Evolutionary conservation across 352 stramenopile species (phyloP), one percentile per base, ranked within the genome.

Genomic region (Thraustochytrium striatum): DNA sequence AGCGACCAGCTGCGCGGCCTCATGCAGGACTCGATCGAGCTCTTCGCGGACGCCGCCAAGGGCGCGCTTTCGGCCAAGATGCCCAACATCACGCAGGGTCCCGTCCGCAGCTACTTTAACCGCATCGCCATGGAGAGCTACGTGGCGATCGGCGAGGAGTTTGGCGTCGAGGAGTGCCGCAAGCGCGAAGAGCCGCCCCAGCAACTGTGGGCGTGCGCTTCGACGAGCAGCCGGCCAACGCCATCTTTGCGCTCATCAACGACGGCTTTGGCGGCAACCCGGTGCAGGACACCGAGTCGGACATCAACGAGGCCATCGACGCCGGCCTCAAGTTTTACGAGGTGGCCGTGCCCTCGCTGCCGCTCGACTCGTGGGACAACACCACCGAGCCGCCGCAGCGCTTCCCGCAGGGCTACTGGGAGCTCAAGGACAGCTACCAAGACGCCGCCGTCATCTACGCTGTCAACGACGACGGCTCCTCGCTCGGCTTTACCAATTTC

Each of bases 231-330:
- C 13, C 30, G n/a, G 13, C 38, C 1, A 52, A 30, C 33, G 25
- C 21, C 61, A 39, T 57, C 1, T 70, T 52, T 35, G 32, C 38
- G 7, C 43, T 70, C 43, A n/a, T 70, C 61, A 70, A 55, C 1
- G 43, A 52, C 38, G 33, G 38, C 25, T n/a, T 70, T 7, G 61
- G 61, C 43, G 61, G 61, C 28, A 32, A 70, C n/a, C 61, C n/a
- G 21, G 52, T 70, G 11, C 13, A 3, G 9, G 32, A 70, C 61
- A 70, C 25, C 61, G 43, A 35, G 19, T 13, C 38, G 11, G 32
- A 70, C 30, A n/a, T 70, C 61, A 70, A 70, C 61, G 61, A 53
- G 8, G 47, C 52, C 43, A 30, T 70, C 7, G 28, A 70, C 0
- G 25, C 21, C 33, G 1, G 47, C 25, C 61, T 70, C 61, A 55